Conservation (phyloP, 768 basidiomycete genomes). For the Piloderma croceum region DNA sequence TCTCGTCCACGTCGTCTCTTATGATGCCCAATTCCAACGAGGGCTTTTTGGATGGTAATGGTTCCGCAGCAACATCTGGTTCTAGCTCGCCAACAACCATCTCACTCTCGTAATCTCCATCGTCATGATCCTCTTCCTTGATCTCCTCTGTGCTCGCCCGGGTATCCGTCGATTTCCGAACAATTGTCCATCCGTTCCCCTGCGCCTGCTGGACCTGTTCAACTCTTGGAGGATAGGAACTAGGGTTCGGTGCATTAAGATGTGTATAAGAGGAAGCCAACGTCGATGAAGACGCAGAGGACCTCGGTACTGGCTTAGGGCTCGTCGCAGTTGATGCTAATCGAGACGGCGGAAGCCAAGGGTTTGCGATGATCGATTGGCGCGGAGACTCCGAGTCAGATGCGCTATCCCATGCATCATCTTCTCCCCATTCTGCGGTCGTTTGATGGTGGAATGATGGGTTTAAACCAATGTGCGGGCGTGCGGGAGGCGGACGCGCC, state of each 20-base stretch:
- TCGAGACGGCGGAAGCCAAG: conserved; percentile 30
- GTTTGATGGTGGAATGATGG: conserved; percentile 39
- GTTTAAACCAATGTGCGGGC: conserved; percentile 66
- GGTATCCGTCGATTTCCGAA: conserved; percentile 38
- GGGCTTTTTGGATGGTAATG: conserved; percentile 30
- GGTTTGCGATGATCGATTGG: conserved; percentile 44
- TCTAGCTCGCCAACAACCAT: conserved; percentile 77
- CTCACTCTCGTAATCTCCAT: conserved; percentile 68
- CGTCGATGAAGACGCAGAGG: conserved; percentile 56
- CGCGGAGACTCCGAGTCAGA: conserved; percentile 73
- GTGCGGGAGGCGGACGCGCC: conserved; percentile 64
- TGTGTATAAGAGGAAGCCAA: conserved; percentile 81
- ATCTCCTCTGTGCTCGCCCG: conserved; percentile 20
- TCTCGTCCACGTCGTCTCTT: conserved; percentile 64
- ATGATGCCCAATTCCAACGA: conserved; percentile 46
- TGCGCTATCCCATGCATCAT: conserved; percentile 81
- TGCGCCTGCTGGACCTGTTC: conserved; percentile 35
- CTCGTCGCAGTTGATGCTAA: conserved; percentile 32
- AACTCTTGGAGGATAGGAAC: conserved; percentile 62
- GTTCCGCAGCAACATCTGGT: conserved; percentile 37
- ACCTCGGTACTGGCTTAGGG: conserved; percentile 42
- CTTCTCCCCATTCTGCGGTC: conserved; percentile 67
- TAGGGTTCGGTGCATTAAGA: conserved; percentile 64
- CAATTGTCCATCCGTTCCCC: conserved; percentile 76
- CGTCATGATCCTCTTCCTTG: conserved; percentile 25